These are phyloP conservation scores for Candida nemodendra DNA, from an alignment of 805 yeast species.

Conservation along the genomic window DNA sequence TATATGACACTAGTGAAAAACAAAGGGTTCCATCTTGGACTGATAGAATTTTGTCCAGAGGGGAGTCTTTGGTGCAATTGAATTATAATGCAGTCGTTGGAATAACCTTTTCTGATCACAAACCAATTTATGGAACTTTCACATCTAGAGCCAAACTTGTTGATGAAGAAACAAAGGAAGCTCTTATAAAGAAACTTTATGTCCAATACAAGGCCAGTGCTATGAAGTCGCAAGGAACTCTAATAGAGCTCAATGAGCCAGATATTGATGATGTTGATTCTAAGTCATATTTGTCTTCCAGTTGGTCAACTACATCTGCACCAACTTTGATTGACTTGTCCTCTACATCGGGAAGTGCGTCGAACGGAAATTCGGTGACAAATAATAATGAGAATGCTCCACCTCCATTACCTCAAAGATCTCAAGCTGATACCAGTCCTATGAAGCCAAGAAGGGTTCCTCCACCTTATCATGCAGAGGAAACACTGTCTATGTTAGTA, in stretches of 20 bases:
- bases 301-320: constrained; percentile 22
- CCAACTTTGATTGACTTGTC: constrained; percentile 25
- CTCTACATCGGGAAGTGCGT: constrained; percentile 8
- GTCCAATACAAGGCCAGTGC: constrained; percentile 46
- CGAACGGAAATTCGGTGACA: background rate
- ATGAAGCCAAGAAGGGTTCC: constrained; percentile 24
- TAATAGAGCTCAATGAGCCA: constrained; percentile 33
- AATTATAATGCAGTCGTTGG: constrained; percentile 65
- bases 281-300: constrained; percentile 11
- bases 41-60: constrained; percentile 74
- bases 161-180: constrained; percentile 58
- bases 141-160: constrained; percentile 63
- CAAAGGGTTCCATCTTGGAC: constrained; percentile 97
- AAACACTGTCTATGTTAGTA: constrained; percentile 20
- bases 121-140: constrained; percentile 87
- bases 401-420: constrained; percentile 16
- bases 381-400: constrained; percentile 11
- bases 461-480: constrained; percentile 22
- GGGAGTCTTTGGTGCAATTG: constrained; percentile 56
- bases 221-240: constrained; percentile 13
- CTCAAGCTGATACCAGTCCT: constrained; percentile 14
- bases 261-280: constrained; percentile 11
- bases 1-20: constrained; percentile 87
- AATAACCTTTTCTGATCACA: constrained; percentile 77
- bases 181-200: constrained; percentile 58